phyloP scores from a whole-genome alignment of 2,329 filamentous ascomycete genomes.

The Fusarium illudens region DNA sequence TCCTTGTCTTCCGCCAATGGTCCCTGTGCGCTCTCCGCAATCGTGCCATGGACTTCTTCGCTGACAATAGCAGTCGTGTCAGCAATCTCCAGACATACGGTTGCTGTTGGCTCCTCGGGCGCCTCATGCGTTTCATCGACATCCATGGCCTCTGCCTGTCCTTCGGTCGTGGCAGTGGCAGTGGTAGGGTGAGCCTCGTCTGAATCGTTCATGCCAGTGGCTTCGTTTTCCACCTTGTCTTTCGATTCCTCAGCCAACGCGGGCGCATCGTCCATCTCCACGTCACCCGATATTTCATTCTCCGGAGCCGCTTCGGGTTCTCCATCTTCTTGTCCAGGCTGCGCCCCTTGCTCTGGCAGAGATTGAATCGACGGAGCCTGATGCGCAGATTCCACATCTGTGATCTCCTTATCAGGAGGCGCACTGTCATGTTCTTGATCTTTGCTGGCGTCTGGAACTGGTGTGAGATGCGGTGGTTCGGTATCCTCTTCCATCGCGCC shows the following conservation, averaged over 20 bases:
- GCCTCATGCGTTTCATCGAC: constrained; percentile 22
- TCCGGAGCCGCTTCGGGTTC: neutral
- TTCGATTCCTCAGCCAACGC: constrained; percentile 1
- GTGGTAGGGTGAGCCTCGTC: neutral
- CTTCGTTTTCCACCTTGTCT: neutral
- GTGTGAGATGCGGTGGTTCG: neutral
- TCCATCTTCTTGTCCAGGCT: neutral
- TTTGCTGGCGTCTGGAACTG: neutral
- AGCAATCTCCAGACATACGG: constrained; percentile 5
- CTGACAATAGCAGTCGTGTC: constrained; percentile 20
- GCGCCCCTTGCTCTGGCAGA: neutral
- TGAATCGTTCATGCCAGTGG: neutral
- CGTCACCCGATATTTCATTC: constrained; percentile 11
- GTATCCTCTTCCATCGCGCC: constrained; percentile 14
- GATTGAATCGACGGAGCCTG: neutral
- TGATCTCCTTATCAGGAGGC: neutral
- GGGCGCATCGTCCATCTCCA: constrained; percentile 7
- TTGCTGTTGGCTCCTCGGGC: neutral
- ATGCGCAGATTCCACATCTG: constrained; percentile 2
- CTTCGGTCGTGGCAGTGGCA: neutral
- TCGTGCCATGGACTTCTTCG: constrained; percentile 12
- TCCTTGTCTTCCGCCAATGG: neutral
- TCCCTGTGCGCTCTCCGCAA: constrained; percentile 1
- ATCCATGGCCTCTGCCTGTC: constrained; percentile 34
- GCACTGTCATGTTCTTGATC: neutral